Percentiles rank a stretch among this genome's conserved stretches.
Evolutionary conservation across 192 early-diverging fungal genomes (phyloP).

Genomic region (Coemansia biformis): DNA sequence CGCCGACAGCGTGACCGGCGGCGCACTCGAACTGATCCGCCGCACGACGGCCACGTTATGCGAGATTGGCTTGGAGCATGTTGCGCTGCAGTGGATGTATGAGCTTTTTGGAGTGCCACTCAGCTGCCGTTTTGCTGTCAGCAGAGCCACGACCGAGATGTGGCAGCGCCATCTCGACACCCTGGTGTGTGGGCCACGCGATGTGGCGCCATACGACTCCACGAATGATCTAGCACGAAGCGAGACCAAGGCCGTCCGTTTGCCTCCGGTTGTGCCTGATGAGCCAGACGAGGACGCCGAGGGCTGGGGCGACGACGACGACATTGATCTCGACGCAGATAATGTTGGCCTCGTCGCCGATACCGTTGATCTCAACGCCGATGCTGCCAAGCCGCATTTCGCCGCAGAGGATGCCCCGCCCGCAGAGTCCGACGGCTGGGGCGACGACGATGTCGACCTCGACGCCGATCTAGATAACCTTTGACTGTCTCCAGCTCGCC

Average conservation of each 20-base stretch:
- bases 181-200: background rate
- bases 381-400: background rate
- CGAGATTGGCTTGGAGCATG: conserved; percentile 12
- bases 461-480: conserved; percentile 21
- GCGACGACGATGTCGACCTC: conserved; percentile 22
- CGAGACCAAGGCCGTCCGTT: too few species aligned
- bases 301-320: background rate
- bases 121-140: conserved; percentile 6
- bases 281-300: background rate
- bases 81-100: conserved; percentile 23
- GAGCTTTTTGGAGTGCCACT: conserved; percentile 17
- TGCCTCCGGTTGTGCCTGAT: conserved; percentile 1
- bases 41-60: conserved; percentile 11
- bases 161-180: conserved; percentile 27
- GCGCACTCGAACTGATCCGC: conserved; percentile 18
- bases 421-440: conserved; percentile 9
- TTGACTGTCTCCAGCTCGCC: background rate
- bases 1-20: background rate
- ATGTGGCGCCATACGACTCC: too few species aligned
- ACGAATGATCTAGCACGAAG: too few species aligned
- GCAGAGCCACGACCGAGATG: background rate
- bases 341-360: background rate
- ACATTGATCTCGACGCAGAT: background rate
- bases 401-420: background rate
- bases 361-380: too few species aligned